Percentiles rank a stretch among this genome's conserved stretches.
Conservation (phyloP, 129 eudicot genomes). For the Tanacetum coccineum region DNA sequence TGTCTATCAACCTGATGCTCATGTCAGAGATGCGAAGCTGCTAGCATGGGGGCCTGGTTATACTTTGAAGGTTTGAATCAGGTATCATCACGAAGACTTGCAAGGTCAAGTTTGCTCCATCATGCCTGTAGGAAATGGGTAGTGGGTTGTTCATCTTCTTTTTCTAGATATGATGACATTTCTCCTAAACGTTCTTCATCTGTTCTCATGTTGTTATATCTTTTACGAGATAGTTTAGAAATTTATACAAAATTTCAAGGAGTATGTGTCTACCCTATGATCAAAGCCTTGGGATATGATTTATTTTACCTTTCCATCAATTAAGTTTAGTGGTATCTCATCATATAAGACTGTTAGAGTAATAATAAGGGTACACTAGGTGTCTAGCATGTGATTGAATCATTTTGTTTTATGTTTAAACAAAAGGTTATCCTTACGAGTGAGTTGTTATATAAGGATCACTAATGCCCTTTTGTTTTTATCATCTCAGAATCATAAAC, state of each 20-base stretch:
- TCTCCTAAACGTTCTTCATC: conserved; percentile 54
- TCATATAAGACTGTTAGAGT: too few relatives aligned
- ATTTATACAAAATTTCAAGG: too few relatives aligned
- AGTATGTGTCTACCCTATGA: too few relatives aligned
- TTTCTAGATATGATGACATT: conserved; percentile 45
- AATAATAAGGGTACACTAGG: too few relatives aligned
- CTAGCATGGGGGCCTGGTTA: too few relatives aligned
- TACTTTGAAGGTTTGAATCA: conserved; percentile 36
- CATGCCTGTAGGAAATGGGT: conserved; percentile 48
- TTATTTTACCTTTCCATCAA: too few relatives aligned
- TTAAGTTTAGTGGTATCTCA: too few relatives aligned
- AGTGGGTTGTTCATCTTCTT: conserved; percentile 45
- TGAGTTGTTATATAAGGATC: conserved; percentile 9
- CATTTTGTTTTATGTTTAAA: background rate
- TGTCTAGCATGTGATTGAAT: background rate
- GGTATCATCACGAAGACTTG: conserved; percentile 22
- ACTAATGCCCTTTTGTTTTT: conserved; percentile 3
- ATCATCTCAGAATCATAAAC: too few relatives aligned
- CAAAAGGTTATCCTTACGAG: background rate
- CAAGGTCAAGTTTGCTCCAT: conserved; percentile 31
- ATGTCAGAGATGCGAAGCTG: too few relatives aligned
- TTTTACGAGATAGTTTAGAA: too few relatives aligned
- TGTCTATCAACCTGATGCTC: conserved; percentile 24
- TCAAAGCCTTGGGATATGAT: too few relatives aligned
- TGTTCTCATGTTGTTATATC: conserved; percentile 11